Conservation (phyloP, 176 grass and related monocot species). For the Ensete glaucum region DNA sequence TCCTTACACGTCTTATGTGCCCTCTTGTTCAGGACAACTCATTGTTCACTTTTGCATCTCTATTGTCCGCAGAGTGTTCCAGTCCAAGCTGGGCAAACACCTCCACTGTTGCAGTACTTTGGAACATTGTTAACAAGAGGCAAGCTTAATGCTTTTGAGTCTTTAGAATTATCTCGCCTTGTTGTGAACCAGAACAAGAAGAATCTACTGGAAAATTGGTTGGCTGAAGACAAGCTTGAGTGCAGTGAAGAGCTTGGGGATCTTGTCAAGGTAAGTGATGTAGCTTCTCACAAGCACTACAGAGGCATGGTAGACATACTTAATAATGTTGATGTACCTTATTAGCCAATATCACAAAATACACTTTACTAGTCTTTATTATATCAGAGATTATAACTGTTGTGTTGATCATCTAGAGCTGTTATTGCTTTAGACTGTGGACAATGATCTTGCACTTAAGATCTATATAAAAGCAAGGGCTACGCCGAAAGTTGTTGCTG, state of each 20-base stretch:
- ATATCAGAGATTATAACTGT: no score
- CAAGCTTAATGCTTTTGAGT: conserved; percentile 88
- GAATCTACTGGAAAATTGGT: conserved; percentile 86
- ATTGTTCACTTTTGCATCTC: not conserved
- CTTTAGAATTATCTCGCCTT: conserved; percentile 76
- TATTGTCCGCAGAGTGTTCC: conserved; percentile 11
- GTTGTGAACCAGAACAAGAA: conserved; percentile 98
- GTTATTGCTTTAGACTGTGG: conserved; percentile 13
- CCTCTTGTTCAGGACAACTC: not conserved
- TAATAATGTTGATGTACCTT: not conserved
- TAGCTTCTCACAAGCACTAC: not conserved
- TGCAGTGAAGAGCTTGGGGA: conserved; percentile 90
- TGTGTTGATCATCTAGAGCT: not conserved
- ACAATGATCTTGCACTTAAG: conserved; percentile 21
- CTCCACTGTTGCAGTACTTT: conserved; percentile 51
- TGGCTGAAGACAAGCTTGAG: conserved; percentile 89
- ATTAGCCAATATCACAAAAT: not conserved
- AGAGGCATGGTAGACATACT: not conserved
- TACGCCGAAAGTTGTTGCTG: conserved; percentile 22
- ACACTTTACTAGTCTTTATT: no score
- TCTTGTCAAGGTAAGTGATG: conserved; percentile 60
- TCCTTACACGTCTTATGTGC: not conserved
- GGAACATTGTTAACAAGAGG: conserved; percentile 80
- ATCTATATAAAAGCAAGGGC: conserved; percentile 22
- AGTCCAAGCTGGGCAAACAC: conserved; percentile 16